Conservation (phyloP, 1,284 basidiomycete species). For the Cutaneotrichosporon sp. region DNA sequence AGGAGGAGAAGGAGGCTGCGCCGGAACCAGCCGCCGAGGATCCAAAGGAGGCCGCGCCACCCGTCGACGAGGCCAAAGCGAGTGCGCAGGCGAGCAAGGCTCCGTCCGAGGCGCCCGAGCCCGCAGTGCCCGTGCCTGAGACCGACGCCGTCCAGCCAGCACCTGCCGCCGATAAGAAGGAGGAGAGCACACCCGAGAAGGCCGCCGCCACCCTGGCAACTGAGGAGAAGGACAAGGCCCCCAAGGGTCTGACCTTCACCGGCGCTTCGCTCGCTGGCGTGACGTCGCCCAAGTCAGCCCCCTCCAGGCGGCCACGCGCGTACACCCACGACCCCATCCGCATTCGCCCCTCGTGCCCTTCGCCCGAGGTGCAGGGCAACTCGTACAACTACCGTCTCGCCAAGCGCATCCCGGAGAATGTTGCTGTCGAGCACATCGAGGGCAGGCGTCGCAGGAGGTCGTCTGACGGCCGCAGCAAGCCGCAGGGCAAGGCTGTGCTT, state of each 20-base stretch:
- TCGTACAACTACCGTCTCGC: conserved; percentile 24
- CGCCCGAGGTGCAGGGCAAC: conserved; percentile 20
- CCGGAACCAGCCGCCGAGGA: neutral
- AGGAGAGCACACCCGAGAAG: neutral
- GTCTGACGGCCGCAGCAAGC: conserved; percentile 18
- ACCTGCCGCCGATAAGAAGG: neutral
- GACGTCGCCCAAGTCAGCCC: conserved; percentile 9
- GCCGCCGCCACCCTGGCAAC: neutral
- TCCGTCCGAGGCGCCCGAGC: too few relatives aligned
- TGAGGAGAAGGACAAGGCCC: neutral
- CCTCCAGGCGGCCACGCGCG: conserved; percentile 5
- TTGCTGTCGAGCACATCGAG: conserved; percentile 21
- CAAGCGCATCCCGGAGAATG: conserved; percentile 17
- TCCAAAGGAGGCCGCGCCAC: neutral
- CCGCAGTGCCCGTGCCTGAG: neutral
- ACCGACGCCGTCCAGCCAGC: neutral
- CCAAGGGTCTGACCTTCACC: conserved; percentile 18
- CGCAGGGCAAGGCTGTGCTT: conserved; percentile 28
- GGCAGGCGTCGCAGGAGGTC: conserved; percentile 18
- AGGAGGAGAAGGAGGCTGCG: neutral
- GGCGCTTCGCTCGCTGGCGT: conserved; percentile 16
- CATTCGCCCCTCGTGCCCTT: conserved; percentile 24
- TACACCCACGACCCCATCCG: conserved; percentile 12
- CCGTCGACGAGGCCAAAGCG: neutral
- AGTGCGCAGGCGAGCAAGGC: neutral